phyloP scores from a whole-genome alignment of 768 basidiomycete species.

The Auriscalpium microsporum region DNA sequence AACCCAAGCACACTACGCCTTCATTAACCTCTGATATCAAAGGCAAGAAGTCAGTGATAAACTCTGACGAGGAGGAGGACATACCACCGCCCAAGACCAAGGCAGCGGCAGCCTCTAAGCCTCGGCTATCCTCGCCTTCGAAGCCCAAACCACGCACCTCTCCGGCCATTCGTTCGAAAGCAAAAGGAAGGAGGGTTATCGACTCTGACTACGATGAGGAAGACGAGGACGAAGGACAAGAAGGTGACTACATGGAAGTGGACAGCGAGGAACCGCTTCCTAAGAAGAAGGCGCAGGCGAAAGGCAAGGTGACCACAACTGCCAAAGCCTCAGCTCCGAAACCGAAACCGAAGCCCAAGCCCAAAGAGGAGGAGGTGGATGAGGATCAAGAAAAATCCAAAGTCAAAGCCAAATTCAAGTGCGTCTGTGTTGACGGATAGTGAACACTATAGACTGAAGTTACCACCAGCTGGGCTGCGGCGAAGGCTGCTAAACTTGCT shows the following conservation, averaged over 20 bases:
- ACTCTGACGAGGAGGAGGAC: too few relatives aligned
- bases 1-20: not conserved
- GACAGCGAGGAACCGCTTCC: slow-evolving; percentile 10
- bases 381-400: slow-evolving; percentile 19
- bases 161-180: slow-evolving; percentile 10
- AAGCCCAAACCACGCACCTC: slow-evolving; percentile 17
- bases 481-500: slow-evolving; percentile 52
- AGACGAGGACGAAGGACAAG: slow-evolving; percentile 21
- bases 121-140: not conserved
- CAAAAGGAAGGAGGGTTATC: slow-evolving; percentile 22
- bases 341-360: slow-evolving; percentile 13
- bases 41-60: too few relatives aligned
- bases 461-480: slow-evolving; percentile 36
- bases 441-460: not conserved
- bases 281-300: slow-evolving; percentile 5
- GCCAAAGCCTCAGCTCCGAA: not conserved
- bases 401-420: slow-evolving; percentile 31
- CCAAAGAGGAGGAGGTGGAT: slow-evolving; percentile 7
- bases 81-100: too few relatives aligned
- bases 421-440: not conserved
- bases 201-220: slow-evolving; percentile 28
- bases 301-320: slow-evolving; percentile 9
- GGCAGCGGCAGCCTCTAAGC: too few relatives aligned
- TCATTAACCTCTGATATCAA: too few relatives aligned
- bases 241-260: slow-evolving; percentile 14